phyloP scores from a whole-genome alignment of 2,329 filamentous ascomycete species.

The Ustulina deusta region DNA sequence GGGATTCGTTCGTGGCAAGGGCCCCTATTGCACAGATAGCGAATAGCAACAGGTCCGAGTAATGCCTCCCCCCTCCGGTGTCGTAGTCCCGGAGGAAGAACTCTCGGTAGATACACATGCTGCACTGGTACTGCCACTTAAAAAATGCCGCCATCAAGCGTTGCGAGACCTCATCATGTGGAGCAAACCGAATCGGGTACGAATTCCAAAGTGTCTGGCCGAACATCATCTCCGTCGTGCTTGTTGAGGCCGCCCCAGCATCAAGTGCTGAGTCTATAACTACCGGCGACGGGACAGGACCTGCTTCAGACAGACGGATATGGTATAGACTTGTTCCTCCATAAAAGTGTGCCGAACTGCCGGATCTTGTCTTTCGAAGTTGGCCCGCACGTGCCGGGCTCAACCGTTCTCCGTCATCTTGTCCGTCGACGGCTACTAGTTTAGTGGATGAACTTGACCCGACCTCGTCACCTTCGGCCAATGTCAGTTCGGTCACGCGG shows the following conservation, averaged over 20 bases:
- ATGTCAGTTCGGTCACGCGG: conserved; percentile 40
- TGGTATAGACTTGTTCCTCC: conserved; percentile 62
- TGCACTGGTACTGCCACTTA: conserved; percentile 60
- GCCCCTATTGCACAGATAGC: conserved; percentile 63
- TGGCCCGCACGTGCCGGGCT: conserved; percentile 53
- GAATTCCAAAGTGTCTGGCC: conserved; percentile 28
- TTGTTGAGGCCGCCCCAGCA: conserved; percentile 8
- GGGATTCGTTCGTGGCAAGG: conserved; percentile 57
- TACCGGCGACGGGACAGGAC: conserved; percentile 13
- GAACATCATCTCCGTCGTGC: conserved; percentile 31
- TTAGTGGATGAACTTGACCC: conserved; percentile 33
- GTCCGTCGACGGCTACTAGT: conserved; percentile 23
- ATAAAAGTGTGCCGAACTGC: conserved; percentile 60
- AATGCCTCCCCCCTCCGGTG: conserved; percentile 59
- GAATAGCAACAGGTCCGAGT: conserved; percentile 62
- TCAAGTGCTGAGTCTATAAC: conserved; percentile 35
- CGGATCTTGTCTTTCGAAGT: conserved; percentile 53
- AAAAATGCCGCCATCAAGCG: conserved; percentile 62
- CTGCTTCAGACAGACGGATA: conserved; percentile 51
- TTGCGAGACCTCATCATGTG: conserved; percentile 59
- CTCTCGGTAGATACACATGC: conserved; percentile 64
- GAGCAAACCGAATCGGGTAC: conserved; percentile 54
- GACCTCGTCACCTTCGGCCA: conserved; percentile 31
- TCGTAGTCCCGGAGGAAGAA: conserved; percentile 64
- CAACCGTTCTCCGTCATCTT: conserved; percentile 44